Evolutionary conservation across 179 eudicot genomes (phyloP).

Genomic region (Sideroxylon spinosum): DNA sequence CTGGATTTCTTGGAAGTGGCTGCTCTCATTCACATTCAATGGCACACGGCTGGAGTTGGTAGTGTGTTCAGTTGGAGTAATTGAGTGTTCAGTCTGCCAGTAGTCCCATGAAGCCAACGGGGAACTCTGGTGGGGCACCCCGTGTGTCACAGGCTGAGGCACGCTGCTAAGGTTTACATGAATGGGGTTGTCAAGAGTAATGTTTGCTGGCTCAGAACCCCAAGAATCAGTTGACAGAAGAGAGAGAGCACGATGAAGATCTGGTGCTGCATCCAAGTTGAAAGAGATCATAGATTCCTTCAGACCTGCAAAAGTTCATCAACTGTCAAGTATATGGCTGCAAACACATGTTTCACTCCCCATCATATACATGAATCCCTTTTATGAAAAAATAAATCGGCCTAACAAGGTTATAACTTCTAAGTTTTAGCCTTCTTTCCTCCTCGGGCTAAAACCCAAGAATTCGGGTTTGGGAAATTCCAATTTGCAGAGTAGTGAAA

Average conservation of each 20-base stretch:
- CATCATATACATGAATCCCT: too few species aligned
- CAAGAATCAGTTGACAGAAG: slow-evolving; percentile 94
- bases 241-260: slow-evolving; percentile 91
- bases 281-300: slow-evolving; percentile 43
- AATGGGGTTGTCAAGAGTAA: slow-evolving; percentile 30
- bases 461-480: background rate
- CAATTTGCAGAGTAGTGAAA: background rate
- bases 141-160: slow-evolving; percentile 29
- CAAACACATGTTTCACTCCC: background rate
- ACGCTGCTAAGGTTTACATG: slow-evolving; percentile 29
- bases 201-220: slow-evolving; percentile 42
- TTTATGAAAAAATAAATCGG: background rate
- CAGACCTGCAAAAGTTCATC: slow-evolving; percentile 36
- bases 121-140: slow-evolving; percentile 38
- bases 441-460: background rate
- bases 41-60: slow-evolving; percentile 14
- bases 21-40: slow-evolving; percentile 9
- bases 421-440: too few species aligned
- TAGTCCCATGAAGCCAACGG: slow-evolving; percentile 39
- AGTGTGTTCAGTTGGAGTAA: slow-evolving; percentile 19
- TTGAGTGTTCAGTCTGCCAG: slow-evolving; percentile 44
- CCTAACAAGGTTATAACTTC: background rate
- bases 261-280: slow-evolving; percentile 52
- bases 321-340: background rate
- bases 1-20: slow-evolving; percentile 38